phyloP scores from a whole-genome alignment of 805 yeast species.

The Cyberlindnera mississippiensis region DNA sequence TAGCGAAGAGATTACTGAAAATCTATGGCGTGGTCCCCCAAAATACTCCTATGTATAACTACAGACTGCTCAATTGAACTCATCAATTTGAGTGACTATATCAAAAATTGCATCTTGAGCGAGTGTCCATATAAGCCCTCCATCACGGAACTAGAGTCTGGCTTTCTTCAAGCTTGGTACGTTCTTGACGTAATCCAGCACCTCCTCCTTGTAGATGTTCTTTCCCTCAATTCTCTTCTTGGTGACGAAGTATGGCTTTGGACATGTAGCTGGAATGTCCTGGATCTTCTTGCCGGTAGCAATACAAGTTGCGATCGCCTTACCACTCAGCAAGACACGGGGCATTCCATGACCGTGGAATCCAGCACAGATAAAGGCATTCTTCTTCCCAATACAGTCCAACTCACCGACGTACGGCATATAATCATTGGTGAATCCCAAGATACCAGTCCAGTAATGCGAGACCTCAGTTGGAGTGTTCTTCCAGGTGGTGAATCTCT shows the following conservation, averaged over 20 bases:
- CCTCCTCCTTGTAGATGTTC: conserved; percentile 10
- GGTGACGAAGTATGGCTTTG: conserved; percentile 17
- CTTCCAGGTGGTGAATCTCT: conserved; percentile 33
- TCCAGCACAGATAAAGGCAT: conserved; percentile 42
- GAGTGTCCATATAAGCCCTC: too few species aligned
- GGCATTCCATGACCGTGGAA: conserved; percentile 54
- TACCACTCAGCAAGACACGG: conserved; percentile 37
- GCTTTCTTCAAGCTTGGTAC: too few species aligned
- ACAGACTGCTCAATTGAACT: too few species aligned
- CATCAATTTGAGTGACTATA: too few species aligned
- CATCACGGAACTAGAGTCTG: too few species aligned
- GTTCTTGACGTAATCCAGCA: conserved; percentile 6
- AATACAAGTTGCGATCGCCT: conserved; percentile 34
- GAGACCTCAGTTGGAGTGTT: conserved; percentile 24
- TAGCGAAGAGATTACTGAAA: too few species aligned
- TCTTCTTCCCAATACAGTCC: conserved; percentile 23
- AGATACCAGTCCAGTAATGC: conserved; percentile 43
- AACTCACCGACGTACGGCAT: conserved; percentile 43
- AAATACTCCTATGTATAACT: too few species aligned
- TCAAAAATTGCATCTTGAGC: too few species aligned
- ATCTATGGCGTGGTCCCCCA: not conserved
- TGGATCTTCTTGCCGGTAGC: conserved; percentile 10
- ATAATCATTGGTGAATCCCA: conserved; percentile 40
- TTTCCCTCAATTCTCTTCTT: conserved; percentile 19
- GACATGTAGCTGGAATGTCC: conserved; percentile 19